These are phyloP conservation scores for Cicer arietinum DNA, from an alignment of 306 rosid genomes.

Conservation along the genomic window DNA sequence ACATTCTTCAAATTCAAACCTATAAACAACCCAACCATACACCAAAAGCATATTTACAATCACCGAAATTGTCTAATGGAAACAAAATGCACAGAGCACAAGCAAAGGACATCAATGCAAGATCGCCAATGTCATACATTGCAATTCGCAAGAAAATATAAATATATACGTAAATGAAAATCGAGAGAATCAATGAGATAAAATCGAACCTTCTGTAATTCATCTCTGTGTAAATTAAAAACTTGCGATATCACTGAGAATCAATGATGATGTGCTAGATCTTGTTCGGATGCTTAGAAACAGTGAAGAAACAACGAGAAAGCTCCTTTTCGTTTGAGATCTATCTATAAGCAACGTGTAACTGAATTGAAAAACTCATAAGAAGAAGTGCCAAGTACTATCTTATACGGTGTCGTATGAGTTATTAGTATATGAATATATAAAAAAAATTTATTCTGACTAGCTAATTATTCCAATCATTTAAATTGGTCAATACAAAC, in stretches of 20 bases:
- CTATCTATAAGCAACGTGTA: constrained; percentile 16
- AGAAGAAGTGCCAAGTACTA: background rate
- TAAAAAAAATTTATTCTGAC: no score
- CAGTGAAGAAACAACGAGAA: constrained; percentile 35
- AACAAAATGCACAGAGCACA: background rate
- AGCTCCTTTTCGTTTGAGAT: constrained; percentile 6
- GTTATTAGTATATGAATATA: background rate
- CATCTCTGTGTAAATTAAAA: constrained; percentile 47
- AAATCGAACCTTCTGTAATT: constrained; percentile 83
- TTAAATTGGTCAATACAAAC: no score
- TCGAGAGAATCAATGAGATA: constrained; percentile 11
- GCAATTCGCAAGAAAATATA: background rate
- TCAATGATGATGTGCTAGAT: constrained; percentile 36
- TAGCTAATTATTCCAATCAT: no score
- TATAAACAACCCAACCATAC: constrained; percentile 9
- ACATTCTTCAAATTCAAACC: constrained; percentile 18
- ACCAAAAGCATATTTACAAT: background rate
- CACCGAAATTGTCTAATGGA: constrained; percentile 2
- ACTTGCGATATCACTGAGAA: constrained; percentile 25
- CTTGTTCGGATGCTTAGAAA: constrained; percentile 49
- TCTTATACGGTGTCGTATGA: background rate
- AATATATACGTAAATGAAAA: background rate
- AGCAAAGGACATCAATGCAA: constrained; percentile 9
- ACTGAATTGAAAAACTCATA: background rate
- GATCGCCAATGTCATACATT: constrained; percentile 30